phyloP scores from a whole-genome alignment of 495 filamentous ascomycete genomes.

The Penicillium flavigenum region DNA sequence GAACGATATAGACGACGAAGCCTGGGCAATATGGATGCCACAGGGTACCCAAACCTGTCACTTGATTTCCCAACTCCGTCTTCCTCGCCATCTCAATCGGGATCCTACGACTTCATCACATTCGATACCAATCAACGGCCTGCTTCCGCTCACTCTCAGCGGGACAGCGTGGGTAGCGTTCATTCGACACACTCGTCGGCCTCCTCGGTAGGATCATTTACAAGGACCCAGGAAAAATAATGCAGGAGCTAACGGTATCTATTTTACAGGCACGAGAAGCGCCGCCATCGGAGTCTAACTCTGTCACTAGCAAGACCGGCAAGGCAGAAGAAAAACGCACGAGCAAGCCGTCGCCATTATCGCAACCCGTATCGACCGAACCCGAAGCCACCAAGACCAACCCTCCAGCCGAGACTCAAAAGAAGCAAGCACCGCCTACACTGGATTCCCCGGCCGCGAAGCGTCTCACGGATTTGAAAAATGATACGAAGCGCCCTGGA shows the following conservation, averaged over 20 bases:
- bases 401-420: constrained; percentile 17
- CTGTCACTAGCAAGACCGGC: constrained; percentile 15
- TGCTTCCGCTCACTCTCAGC: constrained; percentile 56
- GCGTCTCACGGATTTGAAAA: constrained; percentile 78
- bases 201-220: constrained; percentile 54
- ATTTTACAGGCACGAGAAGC: constrained; percentile 22
- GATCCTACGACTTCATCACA: constrained; percentile 35
- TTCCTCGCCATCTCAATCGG: constrained; percentile 28
- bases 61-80: constrained; percentile 33
- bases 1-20: constrained; percentile 82
- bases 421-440: constrained; percentile 29
- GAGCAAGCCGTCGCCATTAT: constrained; percentile 81
- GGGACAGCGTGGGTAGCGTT: constrained; percentile 57
- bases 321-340: constrained; percentile 57
- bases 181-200: constrained; percentile 50
- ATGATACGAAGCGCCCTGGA: constrained; percentile 65
- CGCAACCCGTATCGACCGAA: constrained; percentile 70
- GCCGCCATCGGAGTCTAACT: constrained; percentile 15
- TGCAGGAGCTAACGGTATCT: constrained; percentile 7
- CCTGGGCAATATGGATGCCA: constrained; percentile 74
- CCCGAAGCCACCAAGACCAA: constrained; percentile 33
- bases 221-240: not conserved
- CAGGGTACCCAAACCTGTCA: constrained; percentile 41
- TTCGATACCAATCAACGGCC: constrained; percentile 44
- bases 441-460: constrained; percentile 69